Evolutionary conservation across 75 land plant genomes (phyloP).

Genomic region (Picea glauca): DNA sequence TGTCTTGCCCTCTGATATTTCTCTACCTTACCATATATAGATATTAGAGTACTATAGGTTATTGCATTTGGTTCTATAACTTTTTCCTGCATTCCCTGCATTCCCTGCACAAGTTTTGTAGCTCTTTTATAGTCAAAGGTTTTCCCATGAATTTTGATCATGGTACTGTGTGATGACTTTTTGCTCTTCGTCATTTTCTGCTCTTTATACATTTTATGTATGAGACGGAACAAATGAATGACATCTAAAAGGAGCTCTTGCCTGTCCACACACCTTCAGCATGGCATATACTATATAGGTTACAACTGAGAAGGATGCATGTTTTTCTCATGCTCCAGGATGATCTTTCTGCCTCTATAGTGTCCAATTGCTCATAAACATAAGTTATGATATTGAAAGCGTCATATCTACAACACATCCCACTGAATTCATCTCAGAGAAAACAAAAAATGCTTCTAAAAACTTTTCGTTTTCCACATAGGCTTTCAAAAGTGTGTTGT

Average conservation of each 20-base stretch:
- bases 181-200: slow-evolving; percentile 59
- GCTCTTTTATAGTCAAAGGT: slow-evolving; percentile 77
- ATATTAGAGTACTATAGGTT: slow-evolving; percentile 81
- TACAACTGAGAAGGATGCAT: slow-evolving; percentile 57
- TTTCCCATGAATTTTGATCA: slow-evolving; percentile 75
- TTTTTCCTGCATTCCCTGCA: slow-evolving; percentile 77
- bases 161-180: slow-evolving; percentile 92
- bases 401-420: slow-evolving; percentile 59
- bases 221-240: slow-evolving; percentile 67
- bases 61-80: slow-evolving; percentile 83
- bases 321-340: slow-evolving; percentile 77
- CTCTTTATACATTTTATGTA: slow-evolving; percentile 15
- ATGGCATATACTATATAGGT: slow-evolving; percentile 65
- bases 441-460: slow-evolving; percentile 65
- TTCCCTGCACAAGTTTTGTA: slow-evolving; percentile 65
- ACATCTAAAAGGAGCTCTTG: slow-evolving; percentile 74
- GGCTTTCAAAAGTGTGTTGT: slow-evolving; percentile 68
- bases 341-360: slow-evolving; percentile 83
- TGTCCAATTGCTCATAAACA: slow-evolving; percentile 84
- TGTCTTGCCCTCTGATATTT: slow-evolving; percentile 77
- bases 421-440: slow-evolving; percentile 70
- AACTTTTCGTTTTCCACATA: slow-evolving; percentile 57
- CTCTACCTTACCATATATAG: slow-evolving; percentile 79
- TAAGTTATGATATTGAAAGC: slow-evolving; percentile 88
- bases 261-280: slow-evolving; percentile 85